Conservation (phyloP, 2,329 filamentous ascomycete genomes). For the Fusarium sp. region DNA sequence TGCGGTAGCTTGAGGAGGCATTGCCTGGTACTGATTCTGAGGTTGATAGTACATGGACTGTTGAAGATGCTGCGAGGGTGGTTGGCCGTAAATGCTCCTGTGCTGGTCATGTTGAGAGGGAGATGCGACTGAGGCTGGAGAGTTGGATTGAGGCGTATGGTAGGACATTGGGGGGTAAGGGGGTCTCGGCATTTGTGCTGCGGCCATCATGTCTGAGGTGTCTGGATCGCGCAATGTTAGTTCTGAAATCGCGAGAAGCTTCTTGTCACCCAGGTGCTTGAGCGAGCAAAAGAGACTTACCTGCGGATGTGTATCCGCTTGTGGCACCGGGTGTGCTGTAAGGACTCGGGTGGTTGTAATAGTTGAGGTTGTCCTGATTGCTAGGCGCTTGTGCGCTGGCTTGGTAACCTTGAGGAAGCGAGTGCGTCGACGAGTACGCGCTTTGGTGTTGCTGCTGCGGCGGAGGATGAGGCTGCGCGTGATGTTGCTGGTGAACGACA, state of each 20-base stretch:
- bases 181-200: slow-evolving; percentile 75
- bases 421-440: slow-evolving; percentile 75
- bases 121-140: slow-evolving; percentile 91
- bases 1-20: slow-evolving; percentile 70
- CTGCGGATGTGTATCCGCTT: slow-evolving; percentile 87
- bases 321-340: slow-evolving; percentile 86
- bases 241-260: slow-evolving; percentile 14
- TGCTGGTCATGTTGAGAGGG: slow-evolving; percentile 90
- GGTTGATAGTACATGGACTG: slow-evolving; percentile 81
- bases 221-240: slow-evolving; percentile 54
- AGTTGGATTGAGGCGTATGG: slow-evolving; percentile 94
- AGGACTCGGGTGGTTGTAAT: slow-evolving; percentile 81
- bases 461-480: slow-evolving; percentile 71
- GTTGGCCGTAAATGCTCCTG: slow-evolving; percentile 85
- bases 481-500: slow-evolving; percentile 79
- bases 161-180: slow-evolving; percentile 90
- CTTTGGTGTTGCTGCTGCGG: slow-evolving; percentile 71
- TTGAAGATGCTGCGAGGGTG: slow-evolving; percentile 80
- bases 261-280: slow-evolving; percentile 1
- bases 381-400: slow-evolving; percentile 70
- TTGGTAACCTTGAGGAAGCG: slow-evolving; percentile 74
- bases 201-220: slow-evolving; percentile 75
- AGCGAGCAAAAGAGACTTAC: slow-evolving; percentile 64
- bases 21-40: slow-evolving; percentile 72
- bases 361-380: slow-evolving; percentile 75